Conservation (phyloP, 2,329 filamentous ascomycete species). For the Nannizziopsis barbatae region DNA sequence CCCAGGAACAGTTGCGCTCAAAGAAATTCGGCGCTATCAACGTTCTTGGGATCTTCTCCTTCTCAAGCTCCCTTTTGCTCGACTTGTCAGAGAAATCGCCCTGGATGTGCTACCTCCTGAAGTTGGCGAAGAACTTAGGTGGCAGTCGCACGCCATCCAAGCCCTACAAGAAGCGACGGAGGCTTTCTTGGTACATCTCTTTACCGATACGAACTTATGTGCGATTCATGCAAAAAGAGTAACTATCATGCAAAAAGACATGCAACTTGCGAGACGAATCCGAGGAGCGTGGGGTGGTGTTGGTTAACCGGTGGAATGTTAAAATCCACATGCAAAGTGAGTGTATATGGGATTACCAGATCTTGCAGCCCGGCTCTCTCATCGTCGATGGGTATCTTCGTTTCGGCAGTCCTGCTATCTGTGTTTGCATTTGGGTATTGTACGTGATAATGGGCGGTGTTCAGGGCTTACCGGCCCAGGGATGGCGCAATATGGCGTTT, state of each 20-base stretch:
- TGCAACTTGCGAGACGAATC: conserved; percentile 77
- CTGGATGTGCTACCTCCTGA: conserved; percentile 48
- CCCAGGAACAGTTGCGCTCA: conserved; percentile 74
- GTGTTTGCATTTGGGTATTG: conserved; percentile 8
- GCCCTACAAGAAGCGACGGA: conserved; percentile 93
- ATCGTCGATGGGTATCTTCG: conserved; percentile 1
- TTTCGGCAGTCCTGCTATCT: neutral
- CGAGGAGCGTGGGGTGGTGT: conserved; percentile 64
- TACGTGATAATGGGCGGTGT: conserved; percentile 4
- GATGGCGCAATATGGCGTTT: conserved; percentile 8
- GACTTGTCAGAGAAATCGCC: conserved; percentile 42
- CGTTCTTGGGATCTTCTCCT: conserved; percentile 79
- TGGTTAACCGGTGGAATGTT: conserved; percentile 35
- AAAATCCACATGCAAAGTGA: neutral
- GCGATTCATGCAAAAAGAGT: conserved; percentile 94
- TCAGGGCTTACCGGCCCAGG: conserved; percentile 5
- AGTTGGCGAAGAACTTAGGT: conserved; percentile 61
- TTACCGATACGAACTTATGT: conserved; percentile 91
- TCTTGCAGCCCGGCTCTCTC: neutral
- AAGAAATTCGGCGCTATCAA: conserved; percentile 87
- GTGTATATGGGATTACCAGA: neutral
- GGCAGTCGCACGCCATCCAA: conserved; percentile 91
- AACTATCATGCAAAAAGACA: conserved; percentile 97
- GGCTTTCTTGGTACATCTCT: conserved; percentile 90
- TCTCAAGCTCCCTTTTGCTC: conserved; percentile 43